phyloP scores from a whole-genome alignment of 768 basidiomycete genomes.

The Exidia glandulosa region DNA sequence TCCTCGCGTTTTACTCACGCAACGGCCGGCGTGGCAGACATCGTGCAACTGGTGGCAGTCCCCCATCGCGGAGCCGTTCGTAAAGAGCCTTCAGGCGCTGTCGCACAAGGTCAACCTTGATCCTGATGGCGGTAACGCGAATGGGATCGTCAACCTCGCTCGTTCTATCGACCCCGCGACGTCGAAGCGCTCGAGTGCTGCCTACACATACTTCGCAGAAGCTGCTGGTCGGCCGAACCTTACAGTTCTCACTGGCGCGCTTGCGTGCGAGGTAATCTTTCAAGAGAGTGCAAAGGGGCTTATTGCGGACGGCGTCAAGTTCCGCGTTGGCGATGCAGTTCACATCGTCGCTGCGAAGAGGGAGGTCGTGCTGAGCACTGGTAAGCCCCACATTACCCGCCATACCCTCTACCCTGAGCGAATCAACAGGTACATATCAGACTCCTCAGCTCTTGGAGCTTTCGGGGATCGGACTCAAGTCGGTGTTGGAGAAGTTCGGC shows the following conservation, averaged over 20 bases:
- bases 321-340: constrained; percentile 14
- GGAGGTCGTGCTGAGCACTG: constrained; percentile 21
- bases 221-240: constrained; percentile 22
- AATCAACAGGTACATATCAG: not conserved
- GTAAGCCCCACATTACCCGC: constrained; percentile 8
- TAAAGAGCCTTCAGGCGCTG: not conserved
- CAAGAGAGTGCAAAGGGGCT: constrained; percentile 5
- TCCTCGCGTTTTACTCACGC: too few species aligned
- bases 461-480: constrained; percentile 25
- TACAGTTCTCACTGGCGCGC: constrained; percentile 29
- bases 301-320: constrained; percentile 26
- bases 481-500: constrained; percentile 17
- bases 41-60: constrained; percentile 5
- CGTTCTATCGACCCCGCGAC: not conserved
- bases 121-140: not conserved
- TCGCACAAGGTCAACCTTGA: not conserved
- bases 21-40: not conserved
- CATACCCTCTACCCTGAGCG: too few species aligned
- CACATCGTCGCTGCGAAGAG: constrained; percentile 25
- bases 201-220: constrained; percentile 1
- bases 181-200: not conserved
- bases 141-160: constrained; percentile 4
- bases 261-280: constrained; percentile 27
- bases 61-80: not conserved
- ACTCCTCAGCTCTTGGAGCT: constrained; percentile 28